Conservation (phyloP, 108 stramenopile genomes). For the Discostella pseudostelligera region DNA sequence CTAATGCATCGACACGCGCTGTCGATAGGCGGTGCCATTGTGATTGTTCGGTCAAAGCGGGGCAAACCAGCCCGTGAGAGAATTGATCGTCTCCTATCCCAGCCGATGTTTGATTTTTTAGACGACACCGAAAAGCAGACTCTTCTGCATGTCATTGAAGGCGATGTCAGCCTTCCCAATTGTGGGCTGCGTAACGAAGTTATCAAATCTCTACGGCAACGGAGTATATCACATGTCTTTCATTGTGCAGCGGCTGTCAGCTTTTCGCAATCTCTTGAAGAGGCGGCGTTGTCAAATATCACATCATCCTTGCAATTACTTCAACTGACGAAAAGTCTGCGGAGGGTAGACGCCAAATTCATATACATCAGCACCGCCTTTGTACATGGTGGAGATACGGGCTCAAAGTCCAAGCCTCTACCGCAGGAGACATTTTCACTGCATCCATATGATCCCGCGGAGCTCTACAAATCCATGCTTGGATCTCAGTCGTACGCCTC, state of each 20-base stretch:
- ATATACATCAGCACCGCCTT: constrained; percentile 89
- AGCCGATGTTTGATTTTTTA: constrained; percentile 68
- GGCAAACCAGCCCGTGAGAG: constrained; percentile 52
- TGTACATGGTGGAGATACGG: constrained; percentile 74
- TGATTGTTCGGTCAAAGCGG: constrained; percentile 66
- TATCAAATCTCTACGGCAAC: constrained; percentile 25
- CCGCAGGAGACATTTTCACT: constrained; percentile 60
- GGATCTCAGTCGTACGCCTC: constrained; percentile 73
- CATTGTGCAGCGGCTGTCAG: constrained; percentile 87
- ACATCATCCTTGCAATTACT: constrained; percentile 71
- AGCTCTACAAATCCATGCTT: constrained; percentile 78
- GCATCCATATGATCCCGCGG: constrained; percentile 56
- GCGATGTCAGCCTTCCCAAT: constrained; percentile 61
- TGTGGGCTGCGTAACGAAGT: constrained; percentile 55
- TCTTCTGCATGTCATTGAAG: constrained; percentile 64
- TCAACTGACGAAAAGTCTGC: constrained; percentile 45
- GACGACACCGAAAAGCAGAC: constrained; percentile 48
- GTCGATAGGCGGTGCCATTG: constrained; percentile 43
- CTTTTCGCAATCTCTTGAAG: constrained; percentile 72
- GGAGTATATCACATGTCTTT: constrained; percentile 70
- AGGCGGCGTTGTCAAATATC: constrained; percentile 80
- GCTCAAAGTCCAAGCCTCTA: constrained; percentile 57
- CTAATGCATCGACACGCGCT: constrained; percentile 56
- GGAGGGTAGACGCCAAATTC: constrained; percentile 52
- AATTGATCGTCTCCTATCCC: constrained; percentile 44